These are phyloP conservation scores for Lepiota brunneoincarnata DNA, from an alignment of 768 basidiomycete species.

Conservation along the genomic window DNA sequence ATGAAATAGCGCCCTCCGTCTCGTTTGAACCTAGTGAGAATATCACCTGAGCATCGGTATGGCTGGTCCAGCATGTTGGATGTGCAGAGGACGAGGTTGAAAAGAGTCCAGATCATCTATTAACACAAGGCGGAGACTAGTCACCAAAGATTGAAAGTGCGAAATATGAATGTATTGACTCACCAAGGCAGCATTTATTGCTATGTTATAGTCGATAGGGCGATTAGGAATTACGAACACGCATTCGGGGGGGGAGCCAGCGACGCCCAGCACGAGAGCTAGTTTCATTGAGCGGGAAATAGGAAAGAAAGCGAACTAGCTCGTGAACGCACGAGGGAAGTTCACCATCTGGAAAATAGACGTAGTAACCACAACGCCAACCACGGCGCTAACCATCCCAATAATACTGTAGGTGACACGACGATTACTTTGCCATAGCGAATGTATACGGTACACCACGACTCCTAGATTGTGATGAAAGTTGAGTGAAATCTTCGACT, in stretches of 20 bases:
- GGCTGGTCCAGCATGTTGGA: too few species aligned
- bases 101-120: too few species aligned
- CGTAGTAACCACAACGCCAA: not conserved
- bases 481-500: not conserved
- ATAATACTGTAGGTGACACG: not conserved
- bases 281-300: not conserved
- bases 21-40: not conserved
- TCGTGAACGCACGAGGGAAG: not conserved
- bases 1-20: slow-evolving; percentile 3
- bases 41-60: too few species aligned
- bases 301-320: not conserved
- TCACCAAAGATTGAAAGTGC: not conserved
- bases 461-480: not conserved
- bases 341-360: not conserved
- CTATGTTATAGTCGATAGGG: not conserved
- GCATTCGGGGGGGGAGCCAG: not conserved
- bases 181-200: too few species aligned
- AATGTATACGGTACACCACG: slow-evolving; percentile 1
- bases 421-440: not conserved
- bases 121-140: too few species aligned
- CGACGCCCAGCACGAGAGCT: not conserved
- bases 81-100: too few species aligned
- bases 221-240: not conserved
- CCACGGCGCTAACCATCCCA: not conserved
- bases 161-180: not conserved